Evolutionary conservation across 257 asterid genomes (phyloP).

Genomic region (Solanum chmielewskii): DNA sequence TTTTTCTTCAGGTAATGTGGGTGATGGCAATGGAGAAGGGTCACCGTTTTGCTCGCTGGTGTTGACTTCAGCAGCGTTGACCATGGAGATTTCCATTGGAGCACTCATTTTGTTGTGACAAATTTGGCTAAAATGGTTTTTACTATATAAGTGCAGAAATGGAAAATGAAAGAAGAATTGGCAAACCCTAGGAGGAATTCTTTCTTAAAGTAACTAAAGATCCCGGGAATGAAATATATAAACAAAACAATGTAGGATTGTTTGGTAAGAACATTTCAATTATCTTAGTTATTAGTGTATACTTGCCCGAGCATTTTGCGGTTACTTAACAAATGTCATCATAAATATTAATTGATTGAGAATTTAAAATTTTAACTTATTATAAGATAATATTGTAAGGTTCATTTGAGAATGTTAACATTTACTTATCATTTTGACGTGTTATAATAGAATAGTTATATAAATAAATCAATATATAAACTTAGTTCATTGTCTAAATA

Average conservation of each 20-base stretch:
- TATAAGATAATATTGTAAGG: too few relatives aligned
- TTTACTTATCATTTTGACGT: too few relatives aligned
- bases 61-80: constrained; percentile 23
- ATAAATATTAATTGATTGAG: too few relatives aligned
- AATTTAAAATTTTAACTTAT: too few relatives aligned
- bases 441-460: too few relatives aligned
- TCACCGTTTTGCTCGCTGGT: constrained; percentile 33
- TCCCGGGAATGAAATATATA: neutral
- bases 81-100: constrained; percentile 74
- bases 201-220: neutral
- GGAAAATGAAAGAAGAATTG: neutral
- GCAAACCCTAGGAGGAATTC: neutral
- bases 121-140: neutral
- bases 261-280: neutral
- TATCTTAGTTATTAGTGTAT: neutral
- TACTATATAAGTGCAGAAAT: neutral
- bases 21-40: constrained; percentile 25
- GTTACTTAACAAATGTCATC: too few relatives aligned
- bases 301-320: too few relatives aligned
- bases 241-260: neutral
- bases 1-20: constrained; percentile 31
- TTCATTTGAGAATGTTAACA: too few relatives aligned
- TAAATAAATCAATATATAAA: too few relatives aligned
- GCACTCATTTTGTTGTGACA: constrained; percentile 40
- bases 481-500: too few relatives aligned